Base-by-base conservation (phyloP, 2,329 filamentous ascomycete species). In the Xylaria sp. region DNA sequence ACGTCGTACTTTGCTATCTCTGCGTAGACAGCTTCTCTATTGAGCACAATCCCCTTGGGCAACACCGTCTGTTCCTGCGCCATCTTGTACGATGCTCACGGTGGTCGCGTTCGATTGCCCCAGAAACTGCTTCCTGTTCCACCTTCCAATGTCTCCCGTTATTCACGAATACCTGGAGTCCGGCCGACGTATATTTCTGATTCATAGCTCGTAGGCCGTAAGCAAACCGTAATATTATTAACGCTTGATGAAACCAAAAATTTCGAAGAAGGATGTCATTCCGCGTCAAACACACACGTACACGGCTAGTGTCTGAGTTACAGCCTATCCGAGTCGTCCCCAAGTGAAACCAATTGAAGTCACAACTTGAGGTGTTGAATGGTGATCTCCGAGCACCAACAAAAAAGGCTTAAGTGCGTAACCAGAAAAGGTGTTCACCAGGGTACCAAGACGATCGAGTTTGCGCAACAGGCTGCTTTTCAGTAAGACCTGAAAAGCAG, bases 31-130 rank as follows among this genome's bases (percentile, higher is more conserved):
- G 81, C 79, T 38, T 78, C 77, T 9, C 81, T 82, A 76, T 88
- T 89, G 56, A 82, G 81, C 66, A 89, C 81, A 67, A 89, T 83
- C 74, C 86, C 87, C 74, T 85, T 84, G 22, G 87, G 87, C 74
- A 89, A 73, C 39, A 87, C 81, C 77, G 83, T 77, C 49, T 64
- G 60, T 47, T 67, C 57, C 51, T 73, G 72, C 61, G 73, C 66
- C 72, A 79, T 73, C 44, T 73, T 76, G 57, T 67, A 66, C 63
- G 68, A 53, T 76, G 69, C 66, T 80, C 66, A 42, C 60, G 55
- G 55, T 38, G 38, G 33, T 60, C 59, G n/a, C 57, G 58, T 62
- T 64, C 57, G 27, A 68, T 63, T 39, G 55, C 57, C 47, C 62
- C 38, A 38, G 60, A 57, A 47, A 60, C 39, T 53, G 44, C 45